Percentiles rank a stretch among this genome's conserved stretches.
phyloP scores from a whole-genome alignment of 176 grass and related monocot genomes.

The Thalia dealbata region DNA sequence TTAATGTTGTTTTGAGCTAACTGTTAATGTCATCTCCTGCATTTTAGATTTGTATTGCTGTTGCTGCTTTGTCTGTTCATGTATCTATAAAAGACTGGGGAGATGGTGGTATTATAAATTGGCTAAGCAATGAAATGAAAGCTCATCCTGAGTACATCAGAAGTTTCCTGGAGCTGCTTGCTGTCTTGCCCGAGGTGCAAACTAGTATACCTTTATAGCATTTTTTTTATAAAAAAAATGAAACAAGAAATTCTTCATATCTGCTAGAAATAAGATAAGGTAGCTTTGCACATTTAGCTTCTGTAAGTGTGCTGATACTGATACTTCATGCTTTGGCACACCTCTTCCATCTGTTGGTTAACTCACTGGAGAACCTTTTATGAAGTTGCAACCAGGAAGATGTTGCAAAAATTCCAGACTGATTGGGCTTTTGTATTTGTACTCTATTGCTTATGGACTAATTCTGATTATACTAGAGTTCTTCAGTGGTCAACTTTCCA shows the following conservation, averaged over 20 bases:
- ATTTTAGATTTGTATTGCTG: constrained; percentile 93
- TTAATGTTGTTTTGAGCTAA: constrained; percentile 15
- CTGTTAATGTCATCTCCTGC: constrained; percentile 13
- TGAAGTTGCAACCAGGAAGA: neutral
- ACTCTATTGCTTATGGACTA: neutral
- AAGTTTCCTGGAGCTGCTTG: constrained; percentile 87
- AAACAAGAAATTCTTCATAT: neutral
- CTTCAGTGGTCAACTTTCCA: neutral
- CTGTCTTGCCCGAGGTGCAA: constrained; percentile 74
- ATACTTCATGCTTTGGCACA: neutral
- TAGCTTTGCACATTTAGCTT: neutral
- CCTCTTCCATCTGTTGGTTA: too few relatives aligned
- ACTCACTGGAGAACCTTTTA: neutral
- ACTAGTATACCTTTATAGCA: neutral
- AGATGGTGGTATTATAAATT: constrained; percentile 85
- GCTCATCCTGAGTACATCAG: constrained; percentile 66
- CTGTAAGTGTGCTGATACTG: neutral
- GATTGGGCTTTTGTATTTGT: neutral
- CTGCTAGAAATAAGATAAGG: neutral
- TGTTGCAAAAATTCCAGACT: too few relatives aligned
- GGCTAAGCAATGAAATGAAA: constrained; percentile 86
- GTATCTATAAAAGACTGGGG: constrained; percentile 95
- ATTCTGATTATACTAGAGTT: neutral
- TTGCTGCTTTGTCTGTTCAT: constrained; percentile 92
- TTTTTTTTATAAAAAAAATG: neutral